A percentile compares a stretch with the other conserved stretches of the same genome.
phyloP scores from a whole-genome alignment of 306 rosid species.

The Argentina anserina region DNA sequence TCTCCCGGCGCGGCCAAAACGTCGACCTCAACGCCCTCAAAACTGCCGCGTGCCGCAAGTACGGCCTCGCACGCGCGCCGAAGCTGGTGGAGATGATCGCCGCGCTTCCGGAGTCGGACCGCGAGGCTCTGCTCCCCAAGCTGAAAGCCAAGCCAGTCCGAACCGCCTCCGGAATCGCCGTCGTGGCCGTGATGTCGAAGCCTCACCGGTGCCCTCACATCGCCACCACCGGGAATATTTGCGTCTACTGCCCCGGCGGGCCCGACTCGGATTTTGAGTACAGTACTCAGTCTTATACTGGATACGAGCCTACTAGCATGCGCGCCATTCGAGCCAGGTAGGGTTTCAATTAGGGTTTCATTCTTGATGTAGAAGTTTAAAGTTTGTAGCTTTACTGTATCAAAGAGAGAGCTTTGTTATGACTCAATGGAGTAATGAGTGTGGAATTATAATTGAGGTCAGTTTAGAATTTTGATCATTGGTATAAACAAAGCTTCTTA shows the following conservation, averaged over 20 bases:
- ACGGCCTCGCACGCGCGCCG: conserved; percentile 92
- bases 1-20: conserved; percentile 74
- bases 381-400: neutral
- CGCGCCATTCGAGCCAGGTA: conserved; percentile 97
- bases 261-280: conserved; percentile 97
- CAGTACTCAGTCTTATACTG: conserved; percentile 95
- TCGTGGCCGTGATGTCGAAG: conserved; percentile 96
- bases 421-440: neutral
- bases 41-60: conserved; percentile 92
- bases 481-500: too few relatives aligned
- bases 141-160: conserved; percentile 96
- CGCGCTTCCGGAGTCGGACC: conserved; percentile 79
- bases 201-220: conserved; percentile 97
- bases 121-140: conserved; percentile 79
- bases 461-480: neutral
- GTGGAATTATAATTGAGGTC: too few relatives aligned
- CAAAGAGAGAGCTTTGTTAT: neutral
- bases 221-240: conserved; percentile 90
- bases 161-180: conserved; percentile 92
- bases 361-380: neutral
- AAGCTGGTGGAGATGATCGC: conserved; percentile 98
- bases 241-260: conserved; percentile 96
- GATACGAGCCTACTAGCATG: conserved; percentile 99
- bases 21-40: conserved; percentile 89
- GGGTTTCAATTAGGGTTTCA: neutral